Evolutionary conservation across 176 grass and related monocot species (phyloP).

Genomic region (Triticum timopheevii): DNA sequence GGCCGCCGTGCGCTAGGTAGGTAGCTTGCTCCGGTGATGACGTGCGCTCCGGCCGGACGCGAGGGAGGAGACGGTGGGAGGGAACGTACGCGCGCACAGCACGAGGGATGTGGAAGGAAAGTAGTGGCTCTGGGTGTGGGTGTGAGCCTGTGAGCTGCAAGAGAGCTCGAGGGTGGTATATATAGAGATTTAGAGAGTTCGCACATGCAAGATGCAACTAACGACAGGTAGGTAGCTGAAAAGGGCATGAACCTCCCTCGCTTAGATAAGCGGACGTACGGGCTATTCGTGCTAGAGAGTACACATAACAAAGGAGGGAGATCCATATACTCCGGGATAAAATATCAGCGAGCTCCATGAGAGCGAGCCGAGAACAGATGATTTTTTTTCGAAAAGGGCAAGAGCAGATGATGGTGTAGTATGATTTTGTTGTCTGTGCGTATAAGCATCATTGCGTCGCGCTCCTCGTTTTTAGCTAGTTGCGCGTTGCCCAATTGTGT

Average conservation of each 20-base stretch:
- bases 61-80: neutral
- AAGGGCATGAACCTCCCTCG: neutral
- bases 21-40: neutral
- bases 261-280: neutral
- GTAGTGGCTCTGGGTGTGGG: neutral
- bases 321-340: too few relatives aligned
- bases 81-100: too few relatives aligned
- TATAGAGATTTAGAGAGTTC: neutral
- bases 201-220: neutral
- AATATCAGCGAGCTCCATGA: too few relatives aligned
- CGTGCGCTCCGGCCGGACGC: neutral
- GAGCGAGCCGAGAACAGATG: neutral
- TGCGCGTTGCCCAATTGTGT: too few relatives aligned
- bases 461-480: too few relatives aligned
- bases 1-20: neutral
- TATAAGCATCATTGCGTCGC: too few relatives aligned
- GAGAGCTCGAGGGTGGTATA: neutral
- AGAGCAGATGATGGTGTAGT: too few relatives aligned
- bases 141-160: neutral
- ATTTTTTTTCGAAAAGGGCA: too few relatives aligned
- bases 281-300: too few relatives aligned
- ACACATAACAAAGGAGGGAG: too few relatives aligned
- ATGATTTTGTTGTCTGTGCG: too few relatives aligned
- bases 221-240: neutral
- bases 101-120: neutral